Conservation (phyloP, 768 basidiomycete species). For the Kwoniella sp. region DNA sequence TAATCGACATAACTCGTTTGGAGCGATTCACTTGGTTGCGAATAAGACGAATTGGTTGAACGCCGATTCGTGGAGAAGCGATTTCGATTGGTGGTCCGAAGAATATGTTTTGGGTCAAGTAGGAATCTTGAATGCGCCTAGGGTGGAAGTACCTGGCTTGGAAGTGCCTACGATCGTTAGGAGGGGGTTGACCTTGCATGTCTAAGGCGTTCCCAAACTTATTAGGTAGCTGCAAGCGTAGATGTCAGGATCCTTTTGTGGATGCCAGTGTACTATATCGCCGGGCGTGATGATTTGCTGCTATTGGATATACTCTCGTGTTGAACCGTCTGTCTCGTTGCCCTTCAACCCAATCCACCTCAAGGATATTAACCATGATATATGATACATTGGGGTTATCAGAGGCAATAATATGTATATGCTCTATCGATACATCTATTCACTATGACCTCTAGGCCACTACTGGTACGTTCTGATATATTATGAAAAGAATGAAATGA, state of each 20-base stretch:
- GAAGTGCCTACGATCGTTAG: conserved; percentile 11
- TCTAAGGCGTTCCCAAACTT: conserved; percentile 5
- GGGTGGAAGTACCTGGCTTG: conserved; percentile 32
- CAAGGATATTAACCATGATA: too few species aligned
- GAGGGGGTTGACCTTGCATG: conserved; percentile 19
- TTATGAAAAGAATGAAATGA: too few species aligned
- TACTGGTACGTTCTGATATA: too few species aligned
- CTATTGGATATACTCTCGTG: too few species aligned
- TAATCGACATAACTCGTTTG: conserved; percentile 45
- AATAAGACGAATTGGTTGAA: conserved; percentile 40
- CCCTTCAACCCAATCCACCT: too few species aligned
- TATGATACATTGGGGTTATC: neutral
- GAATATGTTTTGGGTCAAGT: conserved; percentile 37
- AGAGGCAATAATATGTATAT: neutral
- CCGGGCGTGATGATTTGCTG: too few species aligned
- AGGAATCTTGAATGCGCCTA: conserved; percentile 36
- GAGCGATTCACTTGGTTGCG: conserved; percentile 33
- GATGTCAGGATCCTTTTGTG: too few species aligned
- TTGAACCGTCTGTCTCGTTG: too few species aligned
- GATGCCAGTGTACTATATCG: too few species aligned
- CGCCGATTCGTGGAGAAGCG: conserved; percentile 38
- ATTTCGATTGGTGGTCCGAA: conserved; percentile 43
- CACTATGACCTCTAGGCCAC: neutral
- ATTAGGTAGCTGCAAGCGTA: neutral
- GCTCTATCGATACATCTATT: neutral